Conservation (phyloP, 805 yeast species). For the Hyphopichia homilentoma region DNA sequence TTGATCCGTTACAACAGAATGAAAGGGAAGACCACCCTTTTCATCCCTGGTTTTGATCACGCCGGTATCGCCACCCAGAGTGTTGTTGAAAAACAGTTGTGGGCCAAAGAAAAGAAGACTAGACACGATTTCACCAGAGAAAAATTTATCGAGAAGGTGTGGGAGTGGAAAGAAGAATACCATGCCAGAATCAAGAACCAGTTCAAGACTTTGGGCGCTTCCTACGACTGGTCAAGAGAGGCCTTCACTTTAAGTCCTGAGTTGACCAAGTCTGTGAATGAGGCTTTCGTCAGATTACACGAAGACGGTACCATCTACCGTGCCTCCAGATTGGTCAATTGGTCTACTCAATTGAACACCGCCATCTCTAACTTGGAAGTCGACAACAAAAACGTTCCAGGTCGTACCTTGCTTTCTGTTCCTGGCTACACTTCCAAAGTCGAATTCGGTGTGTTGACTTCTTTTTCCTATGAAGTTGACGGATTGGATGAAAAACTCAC, state of each 20-base stretch:
- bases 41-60: conserved; percentile 96
- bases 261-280: conserved; percentile 74
- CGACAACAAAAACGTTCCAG: conserved; percentile 84
- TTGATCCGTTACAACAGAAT: conserved; percentile 92
- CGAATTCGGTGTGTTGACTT: conserved; percentile 96
- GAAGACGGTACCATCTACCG: conserved; percentile 96
- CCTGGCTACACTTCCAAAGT: conserved; percentile 89
- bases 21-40: conserved; percentile 92
- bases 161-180: conserved; percentile 98
- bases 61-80: conserved; percentile 99
- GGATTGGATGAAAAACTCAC: conserved; percentile 80
- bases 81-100: conserved; percentile 92
- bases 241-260: conserved; percentile 87
- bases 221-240: conserved; percentile 94
- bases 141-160: conserved; percentile 77
- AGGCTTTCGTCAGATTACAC: conserved; percentile 86
- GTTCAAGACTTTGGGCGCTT: conserved; percentile 86
- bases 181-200: conserved; percentile 82
- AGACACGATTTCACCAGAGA: conserved; percentile 97
- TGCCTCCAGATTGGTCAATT: conserved; percentile 88
- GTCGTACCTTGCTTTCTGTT: conserved; percentile 73
- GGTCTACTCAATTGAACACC: conserved; percentile 94
- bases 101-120: conserved; percentile 83
- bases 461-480: conserved; percentile 87
- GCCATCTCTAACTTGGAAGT: conserved; percentile 96